Conservation (phyloP, 225 moss, liverwort and hornwort genomes). For the Marchantia polymorpha region DNA sequence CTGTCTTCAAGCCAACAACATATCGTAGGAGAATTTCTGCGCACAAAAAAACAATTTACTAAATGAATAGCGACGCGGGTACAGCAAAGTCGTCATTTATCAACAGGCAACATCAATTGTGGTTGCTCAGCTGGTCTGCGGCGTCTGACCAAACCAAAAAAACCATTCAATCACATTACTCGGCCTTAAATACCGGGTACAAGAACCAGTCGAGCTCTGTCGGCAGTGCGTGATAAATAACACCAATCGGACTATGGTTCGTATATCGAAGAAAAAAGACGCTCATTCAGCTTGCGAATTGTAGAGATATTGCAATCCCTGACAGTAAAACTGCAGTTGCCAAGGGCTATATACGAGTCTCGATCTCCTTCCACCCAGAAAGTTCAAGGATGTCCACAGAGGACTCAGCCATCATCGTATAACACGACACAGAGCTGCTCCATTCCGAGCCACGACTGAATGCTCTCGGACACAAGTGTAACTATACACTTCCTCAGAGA, state of each 20-base stretch:
- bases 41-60: background rate
- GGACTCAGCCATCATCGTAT: background rate
- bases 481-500: slow-evolving; percentile 13
- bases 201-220: background rate
- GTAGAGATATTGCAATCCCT: background rate
- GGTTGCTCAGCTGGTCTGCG: background rate
- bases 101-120: background rate
- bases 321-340: background rate
- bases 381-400: background rate
- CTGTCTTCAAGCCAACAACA: background rate
- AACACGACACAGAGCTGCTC: background rate
- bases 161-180: background rate
- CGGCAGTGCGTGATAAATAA: background rate
- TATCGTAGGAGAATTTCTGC: background rate
- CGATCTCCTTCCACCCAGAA: background rate
- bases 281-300: background rate
- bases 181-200: background rate
- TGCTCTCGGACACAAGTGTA: slow-evolving; percentile 20
- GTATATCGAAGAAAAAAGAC: background rate
- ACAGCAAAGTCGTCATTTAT: background rate
- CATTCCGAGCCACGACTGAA: background rate
- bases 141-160: background rate
- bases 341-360: background rate
- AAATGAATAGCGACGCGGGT: background rate
- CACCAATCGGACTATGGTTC: background rate